These are phyloP conservation scores for Kondoa malvinella DNA, from an alignment of 768 basidiomycete species.

Conservation along the genomic window DNA sequence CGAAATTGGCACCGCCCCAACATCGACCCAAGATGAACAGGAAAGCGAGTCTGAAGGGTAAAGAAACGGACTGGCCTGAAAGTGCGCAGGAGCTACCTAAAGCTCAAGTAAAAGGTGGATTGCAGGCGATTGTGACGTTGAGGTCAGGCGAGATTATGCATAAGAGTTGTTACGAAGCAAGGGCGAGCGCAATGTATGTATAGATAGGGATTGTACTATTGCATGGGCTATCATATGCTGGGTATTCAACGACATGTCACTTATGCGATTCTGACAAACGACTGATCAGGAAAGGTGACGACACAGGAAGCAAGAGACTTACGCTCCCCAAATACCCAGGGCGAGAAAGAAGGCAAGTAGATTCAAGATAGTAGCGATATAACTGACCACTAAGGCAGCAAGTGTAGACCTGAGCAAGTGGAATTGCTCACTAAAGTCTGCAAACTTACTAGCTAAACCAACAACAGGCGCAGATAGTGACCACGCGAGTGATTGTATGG, in stretches of 20 bases:
- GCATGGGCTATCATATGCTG: too few species aligned
- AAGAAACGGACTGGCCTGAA: constrained; percentile 17
- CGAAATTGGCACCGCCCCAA: not conserved
- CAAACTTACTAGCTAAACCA: not conserved
- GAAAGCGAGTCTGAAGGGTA: constrained; percentile 16
- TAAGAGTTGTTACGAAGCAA: not conserved
- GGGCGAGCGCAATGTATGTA: not conserved
- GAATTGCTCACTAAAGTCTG: too few species aligned
- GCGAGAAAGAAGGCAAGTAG: not conserved
- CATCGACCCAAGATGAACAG: constrained; percentile 9
- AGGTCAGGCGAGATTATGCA: not conserved
- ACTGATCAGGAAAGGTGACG: too few species aligned
- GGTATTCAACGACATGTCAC: too few species aligned
- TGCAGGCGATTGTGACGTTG: not conserved
- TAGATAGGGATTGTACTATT: not conserved
- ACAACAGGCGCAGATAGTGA: not conserved
- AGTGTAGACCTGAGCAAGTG: too few species aligned
- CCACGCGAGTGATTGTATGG: not conserved
- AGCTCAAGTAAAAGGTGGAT: not conserved
- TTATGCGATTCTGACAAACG: too few species aligned
- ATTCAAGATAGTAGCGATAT: not conserved
- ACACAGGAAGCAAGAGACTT: not conserved
- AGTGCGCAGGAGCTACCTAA: not conserved
- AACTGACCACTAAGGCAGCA: too few species aligned
- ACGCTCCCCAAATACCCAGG: not conserved